Conservation (phyloP, 495 filamentous ascomycete genomes). For the Neurospora tetrasperma region DNA sequence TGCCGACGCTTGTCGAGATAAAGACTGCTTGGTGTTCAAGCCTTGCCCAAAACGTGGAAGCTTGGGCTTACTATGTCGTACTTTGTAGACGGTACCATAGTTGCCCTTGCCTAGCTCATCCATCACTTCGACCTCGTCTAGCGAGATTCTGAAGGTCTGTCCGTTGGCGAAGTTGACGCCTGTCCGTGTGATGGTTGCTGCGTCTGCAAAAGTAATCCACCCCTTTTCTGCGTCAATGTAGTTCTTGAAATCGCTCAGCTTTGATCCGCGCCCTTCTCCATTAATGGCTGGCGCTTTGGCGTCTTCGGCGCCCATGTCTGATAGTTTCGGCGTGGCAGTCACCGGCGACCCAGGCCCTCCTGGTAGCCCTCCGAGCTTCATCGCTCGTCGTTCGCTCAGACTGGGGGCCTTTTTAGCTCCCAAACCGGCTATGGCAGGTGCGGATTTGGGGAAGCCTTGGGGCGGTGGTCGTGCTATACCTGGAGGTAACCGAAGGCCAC, state of each 20-base stretch:
- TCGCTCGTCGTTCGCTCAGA: constrained; percentile 28
- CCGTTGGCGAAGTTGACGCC: constrained; percentile 90
- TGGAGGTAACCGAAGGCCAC: constrained; percentile 31
- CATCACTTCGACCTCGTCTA: constrained; percentile 90
- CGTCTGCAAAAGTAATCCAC: constrained; percentile 85
- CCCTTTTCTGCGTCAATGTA: constrained; percentile 88
- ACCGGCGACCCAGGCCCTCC: constrained; percentile 16
- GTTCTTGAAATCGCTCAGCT: constrained; percentile 84
- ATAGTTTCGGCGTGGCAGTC: constrained; percentile 22
- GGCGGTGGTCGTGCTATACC: constrained; percentile 30
- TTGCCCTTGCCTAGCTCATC: constrained; percentile 98
- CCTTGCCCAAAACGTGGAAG: constrained; percentile 73
- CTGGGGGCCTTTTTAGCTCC: constrained; percentile 17
- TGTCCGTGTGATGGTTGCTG: constrained; percentile 75
- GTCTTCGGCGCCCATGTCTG: constrained; percentile 17
- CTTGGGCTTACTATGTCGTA: constrained; percentile 71
- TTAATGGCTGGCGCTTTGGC: constrained; percentile 20
- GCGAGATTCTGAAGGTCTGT: constrained; percentile 81
- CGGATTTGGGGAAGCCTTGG: constrained; percentile 37
- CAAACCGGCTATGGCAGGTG: constrained; percentile 30
- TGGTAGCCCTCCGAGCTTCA: constrained; percentile 33
- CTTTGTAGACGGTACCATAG: constrained; percentile 96
- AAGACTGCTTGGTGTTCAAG: constrained; percentile 47
- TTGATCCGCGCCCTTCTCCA: constrained; percentile 42
- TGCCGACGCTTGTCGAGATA: constrained; percentile 24